Evolutionary conservation across 345 rosid genomes (phyloP).

Genomic region (Cardamine occulta): DNA sequence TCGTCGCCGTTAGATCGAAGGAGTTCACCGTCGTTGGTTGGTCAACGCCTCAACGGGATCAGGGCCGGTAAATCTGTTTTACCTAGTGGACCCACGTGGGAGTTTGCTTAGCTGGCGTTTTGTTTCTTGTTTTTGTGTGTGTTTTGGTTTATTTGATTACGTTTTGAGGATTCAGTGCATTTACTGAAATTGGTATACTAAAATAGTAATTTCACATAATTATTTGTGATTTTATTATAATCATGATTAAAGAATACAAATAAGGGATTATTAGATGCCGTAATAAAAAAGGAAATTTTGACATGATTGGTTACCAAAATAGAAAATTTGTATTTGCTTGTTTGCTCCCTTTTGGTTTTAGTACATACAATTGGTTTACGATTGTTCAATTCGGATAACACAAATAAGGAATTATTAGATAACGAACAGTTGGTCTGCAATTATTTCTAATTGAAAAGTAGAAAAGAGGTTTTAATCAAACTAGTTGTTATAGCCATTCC

Average conservation of each 20-base stretch:
- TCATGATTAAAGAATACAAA: slow-evolving; percentile 16
- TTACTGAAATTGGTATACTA: slow-evolving; percentile 28
- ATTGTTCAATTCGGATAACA: not conserved
- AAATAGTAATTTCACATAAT: slow-evolving; percentile 11
- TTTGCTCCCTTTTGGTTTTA: not conserved
- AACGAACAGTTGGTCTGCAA: too few species aligned
- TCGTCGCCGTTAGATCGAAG: slow-evolving; percentile 36
- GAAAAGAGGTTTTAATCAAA: too few species aligned
- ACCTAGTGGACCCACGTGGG: slow-evolving; percentile 10
- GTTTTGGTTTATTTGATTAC: slow-evolving; percentile 6
- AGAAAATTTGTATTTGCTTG: not conserved
- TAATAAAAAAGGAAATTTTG: not conserved
- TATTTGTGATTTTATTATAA: not conserved
- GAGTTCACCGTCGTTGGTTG: slow-evolving; percentile 4
- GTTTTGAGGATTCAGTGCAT: slow-evolving; percentile 22
- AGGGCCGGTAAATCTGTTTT: not conserved
- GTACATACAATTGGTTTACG: not conserved
- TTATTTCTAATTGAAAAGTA: too few species aligned
- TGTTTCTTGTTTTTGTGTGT: not conserved
- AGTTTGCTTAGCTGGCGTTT: slow-evolving; percentile 22
- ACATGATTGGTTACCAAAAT: not conserved
- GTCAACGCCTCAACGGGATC: not conserved
- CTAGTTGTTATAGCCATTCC: too few species aligned
- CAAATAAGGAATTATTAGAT: not conserved
- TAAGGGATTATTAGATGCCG: not conserved